A percentile compares a stretch with the other conserved stretches of the same genome.
These are phyloP conservation scores for Rhizopus sp. DNA, from an alignment of 371 early-diverging fungal species.

Conservation along the genomic window DNA sequence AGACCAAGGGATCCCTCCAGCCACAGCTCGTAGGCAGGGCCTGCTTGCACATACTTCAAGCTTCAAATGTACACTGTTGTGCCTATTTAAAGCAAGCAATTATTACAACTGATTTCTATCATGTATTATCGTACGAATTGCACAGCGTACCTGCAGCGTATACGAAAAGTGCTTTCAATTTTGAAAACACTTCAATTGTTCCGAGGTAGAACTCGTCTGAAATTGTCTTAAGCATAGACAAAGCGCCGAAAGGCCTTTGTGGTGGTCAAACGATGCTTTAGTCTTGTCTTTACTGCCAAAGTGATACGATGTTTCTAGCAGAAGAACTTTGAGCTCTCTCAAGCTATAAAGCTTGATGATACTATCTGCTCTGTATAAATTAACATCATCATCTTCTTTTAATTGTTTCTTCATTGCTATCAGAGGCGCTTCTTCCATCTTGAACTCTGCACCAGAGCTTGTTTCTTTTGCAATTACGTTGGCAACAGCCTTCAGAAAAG, in stretches of 20 bases:
- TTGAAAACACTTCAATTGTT: not conserved
- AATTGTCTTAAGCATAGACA: conserved; percentile 4
- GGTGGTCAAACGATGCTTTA: conserved; percentile 5
- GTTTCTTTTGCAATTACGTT: too few species aligned
- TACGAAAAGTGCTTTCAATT: conserved; percentile 6
- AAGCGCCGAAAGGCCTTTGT: conserved; percentile 3
- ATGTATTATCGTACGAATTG: not conserved
- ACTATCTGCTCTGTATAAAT: not conserved
- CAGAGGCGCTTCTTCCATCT: too few species aligned
- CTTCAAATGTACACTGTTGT: conserved; percentile 1
- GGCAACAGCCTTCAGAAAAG: too few species aligned
- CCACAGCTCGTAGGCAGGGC: conserved; percentile 6
- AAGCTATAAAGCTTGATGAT: not conserved
- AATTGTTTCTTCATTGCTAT: conserved; percentile 4
- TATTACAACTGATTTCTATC: not conserved
- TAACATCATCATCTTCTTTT: not conserved
- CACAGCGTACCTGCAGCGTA: conserved; percentile 5
- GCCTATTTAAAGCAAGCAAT: conserved; percentile 1
- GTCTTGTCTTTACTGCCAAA: conserved; percentile 1
- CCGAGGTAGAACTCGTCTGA: conserved; percentile 2
- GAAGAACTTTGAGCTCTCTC: not conserved
- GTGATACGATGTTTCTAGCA: not conserved
- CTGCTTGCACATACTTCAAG: not conserved
- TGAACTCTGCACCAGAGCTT: too few species aligned
- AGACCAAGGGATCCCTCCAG: not conserved